These are phyloP conservation scores for Boletus sensibilis DNA, from an alignment of 768 basidiomycete genomes.

Conservation along the genomic window DNA sequence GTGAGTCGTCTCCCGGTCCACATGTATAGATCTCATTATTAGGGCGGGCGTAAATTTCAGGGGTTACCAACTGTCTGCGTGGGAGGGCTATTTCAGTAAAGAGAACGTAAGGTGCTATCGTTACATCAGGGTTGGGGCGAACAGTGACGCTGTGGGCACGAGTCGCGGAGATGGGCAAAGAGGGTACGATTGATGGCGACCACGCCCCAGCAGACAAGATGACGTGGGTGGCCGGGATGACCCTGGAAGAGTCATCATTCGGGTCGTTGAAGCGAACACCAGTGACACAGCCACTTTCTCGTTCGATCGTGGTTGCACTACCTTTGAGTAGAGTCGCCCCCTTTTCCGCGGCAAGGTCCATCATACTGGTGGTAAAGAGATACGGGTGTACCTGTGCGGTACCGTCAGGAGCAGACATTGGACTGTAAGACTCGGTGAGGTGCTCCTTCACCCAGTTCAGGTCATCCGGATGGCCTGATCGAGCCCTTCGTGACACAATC, in stretches of 20 bases:
- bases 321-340: conserved; percentile 52
- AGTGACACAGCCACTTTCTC: conserved; percentile 41
- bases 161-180: conserved; percentile 57
- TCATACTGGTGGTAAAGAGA: conserved; percentile 70
- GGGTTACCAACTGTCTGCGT: conserved; percentile 37
- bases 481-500: conserved; percentile 16
- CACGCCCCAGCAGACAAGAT: conserved; percentile 86
- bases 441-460: conserved; percentile 52
- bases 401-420: conserved; percentile 49
- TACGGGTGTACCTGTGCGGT: conserved; percentile 81
- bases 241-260: conserved; percentile 23
- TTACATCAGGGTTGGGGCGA: conserved; percentile 41
- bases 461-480: conserved; percentile 47
- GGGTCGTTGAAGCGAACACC: conserved; percentile 44
- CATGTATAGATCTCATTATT: conserved; percentile 74
- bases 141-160: conserved; percentile 76
- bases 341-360: conserved; percentile 55
- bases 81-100: conserved; percentile 71
- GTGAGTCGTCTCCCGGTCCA: conserved; percentile 71
- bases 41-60: conserved; percentile 74
- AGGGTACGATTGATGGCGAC: conserved; percentile 61
- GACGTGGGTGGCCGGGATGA: conserved; percentile 63
- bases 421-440: conserved; percentile 60
- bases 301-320: conserved; percentile 46
- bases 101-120: conserved; percentile 72